These are phyloP conservation scores for Parmelia sp. DNA, from an alignment of 495 filamentous ascomycete genomes.

Conservation along the genomic window DNA sequence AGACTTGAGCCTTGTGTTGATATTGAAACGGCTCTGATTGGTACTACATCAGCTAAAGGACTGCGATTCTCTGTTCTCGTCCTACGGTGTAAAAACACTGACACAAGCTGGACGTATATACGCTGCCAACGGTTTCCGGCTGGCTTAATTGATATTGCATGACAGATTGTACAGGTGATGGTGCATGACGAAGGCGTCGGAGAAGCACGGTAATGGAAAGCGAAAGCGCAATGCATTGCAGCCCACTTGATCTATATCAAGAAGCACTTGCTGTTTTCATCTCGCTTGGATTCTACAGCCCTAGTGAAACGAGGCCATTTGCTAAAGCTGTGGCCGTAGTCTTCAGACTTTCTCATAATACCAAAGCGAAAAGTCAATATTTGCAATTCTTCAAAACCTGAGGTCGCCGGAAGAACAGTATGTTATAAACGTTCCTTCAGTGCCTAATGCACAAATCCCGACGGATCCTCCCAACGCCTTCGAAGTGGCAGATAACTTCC, in stretches of 20 bases:
- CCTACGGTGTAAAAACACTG: not conserved
- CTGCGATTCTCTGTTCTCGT: not conserved
- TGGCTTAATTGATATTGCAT: not conserved
- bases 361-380: not conserved
- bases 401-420: not conserved
- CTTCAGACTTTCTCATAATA: not conserved
- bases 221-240: not conserved
- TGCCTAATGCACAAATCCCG: not conserved
- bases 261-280: not conserved
- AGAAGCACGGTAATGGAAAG: not conserved
- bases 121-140: not conserved
- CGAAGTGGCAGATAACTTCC: not conserved
- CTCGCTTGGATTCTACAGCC: not conserved
- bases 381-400: not conserved
- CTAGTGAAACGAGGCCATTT: not conserved
- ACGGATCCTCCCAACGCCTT: not conserved
- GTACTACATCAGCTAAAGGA: not conserved
- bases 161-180: not conserved
- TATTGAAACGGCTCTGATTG: no score
- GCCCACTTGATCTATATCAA: not conserved
- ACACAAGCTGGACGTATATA: not conserved
- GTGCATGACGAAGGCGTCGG: not conserved
- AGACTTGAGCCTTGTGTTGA: not conserved
- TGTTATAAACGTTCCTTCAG: not conserved
- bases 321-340: not conserved